Conservation (phyloP, 1,284 basidiomycete genomes). For the Rhodotorula sp. region DNA sequence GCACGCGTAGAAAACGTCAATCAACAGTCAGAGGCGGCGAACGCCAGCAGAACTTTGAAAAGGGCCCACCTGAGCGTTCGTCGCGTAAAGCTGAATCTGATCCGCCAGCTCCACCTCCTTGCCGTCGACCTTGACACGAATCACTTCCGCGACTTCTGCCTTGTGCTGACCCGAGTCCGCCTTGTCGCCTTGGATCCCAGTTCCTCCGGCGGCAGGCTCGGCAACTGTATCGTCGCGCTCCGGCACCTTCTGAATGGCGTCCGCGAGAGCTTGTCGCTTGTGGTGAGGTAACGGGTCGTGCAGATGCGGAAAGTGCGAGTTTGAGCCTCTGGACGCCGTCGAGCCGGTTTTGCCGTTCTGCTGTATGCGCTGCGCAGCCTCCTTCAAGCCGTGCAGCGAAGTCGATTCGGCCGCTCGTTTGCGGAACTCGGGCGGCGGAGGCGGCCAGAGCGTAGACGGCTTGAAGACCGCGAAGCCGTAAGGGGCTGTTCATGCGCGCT, state of each 20-base stretch:
- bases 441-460: constrained; percentile 87
- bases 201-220: constrained; percentile 3
- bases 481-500: constrained; percentile 13
- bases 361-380: constrained; percentile 47
- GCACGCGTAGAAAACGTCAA: neutral
- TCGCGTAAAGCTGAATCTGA: constrained; percentile 87
- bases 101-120: constrained; percentile 37
- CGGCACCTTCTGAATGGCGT: constrained; percentile 21
- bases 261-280: constrained; percentile 30
- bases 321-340: neutral
- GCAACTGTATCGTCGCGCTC: constrained; percentile 11
- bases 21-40: no score
- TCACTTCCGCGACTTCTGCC: constrained; percentile 25
- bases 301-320: constrained; percentile 5
- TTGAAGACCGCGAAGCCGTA: constrained; percentile 55
- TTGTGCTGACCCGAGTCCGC: constrained; percentile 9
- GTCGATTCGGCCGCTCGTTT: constrained; percentile 35
- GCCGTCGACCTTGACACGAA: constrained; percentile 40
- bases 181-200: neutral
- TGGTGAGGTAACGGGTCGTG: constrained; percentile 7
- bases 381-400: constrained; percentile 57
- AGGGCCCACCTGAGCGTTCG: constrained; percentile 69
- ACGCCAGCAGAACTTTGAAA: constrained; percentile 45
- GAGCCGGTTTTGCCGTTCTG: neutral
- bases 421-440: constrained; percentile 66